Conservation (phyloP, 345 rosid species). For the Pistacia vera region DNA sequence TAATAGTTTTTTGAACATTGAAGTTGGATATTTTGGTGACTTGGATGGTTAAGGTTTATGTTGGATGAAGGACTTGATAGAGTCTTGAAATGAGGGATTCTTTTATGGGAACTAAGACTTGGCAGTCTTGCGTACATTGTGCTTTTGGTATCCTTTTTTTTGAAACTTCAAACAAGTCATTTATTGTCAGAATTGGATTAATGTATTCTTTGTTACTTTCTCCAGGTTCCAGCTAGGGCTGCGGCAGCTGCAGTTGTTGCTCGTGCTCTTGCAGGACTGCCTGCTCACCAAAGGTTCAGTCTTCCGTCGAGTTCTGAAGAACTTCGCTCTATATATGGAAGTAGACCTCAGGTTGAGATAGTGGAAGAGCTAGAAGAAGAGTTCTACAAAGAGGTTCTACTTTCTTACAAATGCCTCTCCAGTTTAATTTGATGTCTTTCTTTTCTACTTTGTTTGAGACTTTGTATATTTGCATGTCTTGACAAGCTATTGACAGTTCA, state of each 20-base stretch:
- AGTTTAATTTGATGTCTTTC: neutral
- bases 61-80: neutral
- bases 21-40: neutral
- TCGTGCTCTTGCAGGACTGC: constrained; percentile 85
- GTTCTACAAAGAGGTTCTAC: constrained; percentile 77
- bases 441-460: neutral
- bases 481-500: neutral
- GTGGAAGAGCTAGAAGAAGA: constrained; percentile 77
- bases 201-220: constrained; percentile 9
- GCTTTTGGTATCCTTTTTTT: neutral
- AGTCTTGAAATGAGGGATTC: neutral
- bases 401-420: neutral
- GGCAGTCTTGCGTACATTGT: neutral
- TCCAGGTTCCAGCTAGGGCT: constrained; percentile 95
- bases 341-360: constrained; percentile 51
- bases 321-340: constrained; percentile 77
- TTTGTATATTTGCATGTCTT: neutral
- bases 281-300: constrained; percentile 72
- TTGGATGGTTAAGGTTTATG: neutral
- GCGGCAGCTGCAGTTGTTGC: constrained; percentile 99
- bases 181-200: constrained; percentile 14
- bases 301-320: constrained; percentile 83
- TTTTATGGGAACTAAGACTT: too few relatives aligned
- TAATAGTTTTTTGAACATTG: neutral
- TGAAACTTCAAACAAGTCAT: constrained; percentile 1